phyloP scores from a whole-genome alignment of 164 flowering plant species.

The Dillenia turbinata region DNA sequence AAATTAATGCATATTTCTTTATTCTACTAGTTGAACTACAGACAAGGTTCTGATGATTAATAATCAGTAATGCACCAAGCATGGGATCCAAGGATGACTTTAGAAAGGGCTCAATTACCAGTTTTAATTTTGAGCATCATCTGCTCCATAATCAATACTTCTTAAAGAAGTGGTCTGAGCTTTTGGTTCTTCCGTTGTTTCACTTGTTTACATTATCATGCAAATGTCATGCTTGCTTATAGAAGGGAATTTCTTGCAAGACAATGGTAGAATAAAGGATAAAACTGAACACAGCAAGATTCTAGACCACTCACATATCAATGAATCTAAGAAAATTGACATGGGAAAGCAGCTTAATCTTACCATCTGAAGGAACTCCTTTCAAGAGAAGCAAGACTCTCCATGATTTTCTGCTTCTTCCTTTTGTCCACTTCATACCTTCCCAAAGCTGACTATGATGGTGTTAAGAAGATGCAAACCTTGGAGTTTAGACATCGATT shows the following conservation, averaged over 20 bases:
- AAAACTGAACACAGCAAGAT: no score
- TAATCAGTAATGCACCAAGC: no score
- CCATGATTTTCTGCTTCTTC: slow-evolving; percentile 70
- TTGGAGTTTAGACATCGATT: no score
- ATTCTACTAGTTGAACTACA: no score
- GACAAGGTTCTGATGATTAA: no score
- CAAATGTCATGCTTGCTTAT: slow-evolving; percentile 55
- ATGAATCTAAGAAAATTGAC: no score
- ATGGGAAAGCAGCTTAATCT: neutral
- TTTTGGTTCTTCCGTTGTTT: slow-evolving; percentile 98
- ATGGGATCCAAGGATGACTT: neutral
- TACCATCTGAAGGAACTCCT: slow-evolving; percentile 67
- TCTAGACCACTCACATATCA: no score
- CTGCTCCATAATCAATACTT: slow-evolving; percentile 57
- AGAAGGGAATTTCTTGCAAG: slow-evolving; percentile 70
- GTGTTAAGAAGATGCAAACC: slow-evolving; percentile 14
- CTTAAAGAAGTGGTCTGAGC: slow-evolving; percentile 54
- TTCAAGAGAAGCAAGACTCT: slow-evolving; percentile 81
- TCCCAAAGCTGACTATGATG: slow-evolving; percentile 89
- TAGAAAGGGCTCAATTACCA: slow-evolving; percentile 34
- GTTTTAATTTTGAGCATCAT: slow-evolving; percentile 56
- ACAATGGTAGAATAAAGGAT: neutral
- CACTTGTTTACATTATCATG: slow-evolving; percentile 97
- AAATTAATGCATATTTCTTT: no score
- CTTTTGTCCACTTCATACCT: slow-evolving; percentile 13